These are phyloP conservation scores for Wickerhamomyces rabaulensis DNA, from an alignment of 805 yeast species.

Conservation along the genomic window DNA sequence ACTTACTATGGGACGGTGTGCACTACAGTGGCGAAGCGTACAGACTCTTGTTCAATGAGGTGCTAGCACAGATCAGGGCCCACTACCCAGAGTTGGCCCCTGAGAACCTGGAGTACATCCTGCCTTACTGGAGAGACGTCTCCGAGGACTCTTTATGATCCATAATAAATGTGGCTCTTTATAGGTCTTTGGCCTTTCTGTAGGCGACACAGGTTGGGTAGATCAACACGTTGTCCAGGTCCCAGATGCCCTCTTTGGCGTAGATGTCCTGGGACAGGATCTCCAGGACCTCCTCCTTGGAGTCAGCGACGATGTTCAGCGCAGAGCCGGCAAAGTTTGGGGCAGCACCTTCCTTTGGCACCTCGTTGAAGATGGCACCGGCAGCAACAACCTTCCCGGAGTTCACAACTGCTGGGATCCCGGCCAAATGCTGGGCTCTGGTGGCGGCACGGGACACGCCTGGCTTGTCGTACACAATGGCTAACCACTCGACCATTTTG, in stretches of 20 bases:
- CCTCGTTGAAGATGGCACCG: constrained; percentile 48
- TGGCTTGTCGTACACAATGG: constrained; percentile 65
- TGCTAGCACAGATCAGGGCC: constrained; percentile 33
- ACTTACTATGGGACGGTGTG: constrained; percentile 48
- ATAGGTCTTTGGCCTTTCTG: constrained; percentile 31
- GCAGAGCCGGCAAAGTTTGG: constrained; percentile 64
- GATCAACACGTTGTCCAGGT: constrained; percentile 53
- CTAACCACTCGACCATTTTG: constrained; percentile 58
- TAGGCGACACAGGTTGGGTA: constrained; percentile 49
- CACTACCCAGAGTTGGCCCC: constrained; percentile 46
- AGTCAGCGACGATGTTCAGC: constrained; percentile 56
- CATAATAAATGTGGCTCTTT: background rate
- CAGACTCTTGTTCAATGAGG: constrained; percentile 39
- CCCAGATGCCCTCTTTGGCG: constrained; percentile 70
- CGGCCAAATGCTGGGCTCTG: constrained; percentile 50
- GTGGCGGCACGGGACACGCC: constrained; percentile 40
- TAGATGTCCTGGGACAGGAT: constrained; percentile 61
- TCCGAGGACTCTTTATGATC: constrained; percentile 12
- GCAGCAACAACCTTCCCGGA: constrained; percentile 41
- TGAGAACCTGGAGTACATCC: constrained; percentile 29
- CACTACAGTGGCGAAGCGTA: constrained; percentile 57
- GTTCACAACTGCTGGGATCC: constrained; percentile 37
- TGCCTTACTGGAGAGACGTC: constrained; percentile 39
- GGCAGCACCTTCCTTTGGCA: constrained; percentile 34
- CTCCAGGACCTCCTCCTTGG: constrained; percentile 60